These are phyloP conservation scores for Epichloe scottii DNA, from an alignment of 2,329 filamentous ascomycete genomes.

Conservation along the genomic window DNA sequence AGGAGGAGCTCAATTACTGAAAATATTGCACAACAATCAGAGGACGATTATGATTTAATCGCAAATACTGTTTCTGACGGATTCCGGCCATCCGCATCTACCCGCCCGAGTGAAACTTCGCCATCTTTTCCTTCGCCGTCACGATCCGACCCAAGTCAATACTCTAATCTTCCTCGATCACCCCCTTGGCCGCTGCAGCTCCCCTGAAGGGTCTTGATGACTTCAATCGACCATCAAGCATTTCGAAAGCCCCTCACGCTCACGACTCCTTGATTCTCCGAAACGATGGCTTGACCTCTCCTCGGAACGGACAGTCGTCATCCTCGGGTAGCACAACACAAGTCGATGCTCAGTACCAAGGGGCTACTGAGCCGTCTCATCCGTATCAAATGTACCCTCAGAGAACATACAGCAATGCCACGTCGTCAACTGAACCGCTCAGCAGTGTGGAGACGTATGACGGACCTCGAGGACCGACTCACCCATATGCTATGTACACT, in stretches of 20 bases:
- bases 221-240: conserved; percentile 37
- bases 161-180: conserved; percentile 9
- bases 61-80: conserved; percentile 41
- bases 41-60: conserved; percentile 33
- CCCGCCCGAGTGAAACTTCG: neutral
- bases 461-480: conserved; percentile 55
- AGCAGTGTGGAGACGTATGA: conserved; percentile 34
- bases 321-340: conserved; percentile 14
- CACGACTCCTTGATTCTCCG: conserved; percentile 39
- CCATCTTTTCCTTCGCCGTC: conserved; percentile 12
- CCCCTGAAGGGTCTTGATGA: conserved; percentile 13
- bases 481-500: conserved; percentile 78
- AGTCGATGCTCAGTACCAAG: conserved; percentile 54
- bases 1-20: conserved; percentile 28
- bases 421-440: conserved; percentile 48
- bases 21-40: conserved; percentile 27
- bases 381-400: conserved; percentile 80
- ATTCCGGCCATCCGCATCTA: conserved; percentile 26
- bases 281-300: conserved; percentile 33
- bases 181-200: conserved; percentile 10
- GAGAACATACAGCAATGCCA: conserved; percentile 55
- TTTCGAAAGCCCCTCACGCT: conserved; percentile 37
- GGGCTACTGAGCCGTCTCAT: conserved; percentile 63
- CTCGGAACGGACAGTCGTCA: conserved; percentile 3
- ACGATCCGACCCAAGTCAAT: conserved; percentile 2